Evolutionary conservation across 768 basidiomycete species (phyloP).

Genomic region (Suillus americanus): DNA sequence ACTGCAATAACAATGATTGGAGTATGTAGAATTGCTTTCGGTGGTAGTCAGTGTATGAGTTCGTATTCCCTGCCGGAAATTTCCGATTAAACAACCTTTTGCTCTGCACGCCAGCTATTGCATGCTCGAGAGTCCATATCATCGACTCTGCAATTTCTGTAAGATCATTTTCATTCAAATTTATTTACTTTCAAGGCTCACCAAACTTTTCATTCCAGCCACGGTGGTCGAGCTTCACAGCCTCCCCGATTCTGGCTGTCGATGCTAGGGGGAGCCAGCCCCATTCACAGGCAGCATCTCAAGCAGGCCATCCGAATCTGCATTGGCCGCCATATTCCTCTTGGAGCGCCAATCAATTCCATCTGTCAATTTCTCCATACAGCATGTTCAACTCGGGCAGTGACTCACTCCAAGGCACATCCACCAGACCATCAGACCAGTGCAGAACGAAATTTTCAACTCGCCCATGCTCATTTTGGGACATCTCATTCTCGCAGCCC

Average conservation of each 20-base stretch:
- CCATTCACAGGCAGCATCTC: conserved; percentile 54
- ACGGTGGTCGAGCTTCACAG: conserved; percentile 37
- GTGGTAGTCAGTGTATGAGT: not conserved
- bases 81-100: conserved; percentile 1
- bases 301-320: conserved; percentile 35
- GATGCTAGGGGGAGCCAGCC: conserved; percentile 69
- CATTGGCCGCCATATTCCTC: conserved; percentile 17
- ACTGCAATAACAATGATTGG: not conserved
- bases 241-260: conserved; percentile 51
- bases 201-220: conserved; percentile 15
- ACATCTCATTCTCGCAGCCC: conserved; percentile 3
- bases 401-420: conserved; percentile 20
- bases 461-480: conserved; percentile 7
- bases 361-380: conserved; percentile 14
- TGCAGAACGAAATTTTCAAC: conserved; percentile 7
- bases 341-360: conserved; percentile 10
- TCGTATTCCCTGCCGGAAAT: not conserved
- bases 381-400: conserved; percentile 23
- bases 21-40: not conserved
- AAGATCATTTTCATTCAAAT: not conserved
- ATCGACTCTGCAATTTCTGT: conserved; percentile 3
- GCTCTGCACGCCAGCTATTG: not conserved
- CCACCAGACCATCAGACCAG: conserved; percentile 8
- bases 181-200: not conserved
- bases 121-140: not conserved